Conservation (phyloP, 2,329 filamentous ascomycete species). For the Penicillium brasilianum region DNA sequence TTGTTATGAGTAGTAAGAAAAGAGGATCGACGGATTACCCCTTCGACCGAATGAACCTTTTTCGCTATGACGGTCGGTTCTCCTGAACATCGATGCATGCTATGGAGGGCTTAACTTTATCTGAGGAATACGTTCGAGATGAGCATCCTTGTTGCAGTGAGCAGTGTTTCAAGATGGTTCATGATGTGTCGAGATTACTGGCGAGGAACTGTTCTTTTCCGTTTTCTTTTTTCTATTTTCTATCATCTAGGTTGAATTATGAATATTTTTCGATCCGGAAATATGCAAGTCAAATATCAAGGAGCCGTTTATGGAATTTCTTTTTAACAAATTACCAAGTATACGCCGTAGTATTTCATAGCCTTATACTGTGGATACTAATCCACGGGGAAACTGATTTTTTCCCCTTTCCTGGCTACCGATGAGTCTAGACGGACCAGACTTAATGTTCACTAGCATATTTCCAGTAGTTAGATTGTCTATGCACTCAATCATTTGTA, state of each 20-base stretch:
- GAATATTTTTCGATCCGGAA: conserved; percentile 17
- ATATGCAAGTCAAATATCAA: conserved; percentile 18
- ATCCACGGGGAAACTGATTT: not conserved
- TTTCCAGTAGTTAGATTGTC: not conserved
- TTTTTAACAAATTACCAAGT: not conserved
- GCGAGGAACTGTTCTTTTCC: not conserved
- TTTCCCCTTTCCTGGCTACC: too few relatives aligned
- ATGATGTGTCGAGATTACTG: conserved; percentile 22
- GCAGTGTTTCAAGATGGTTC: conserved; percentile 27
- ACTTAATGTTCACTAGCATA: not conserved
- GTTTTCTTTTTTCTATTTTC: not conserved
- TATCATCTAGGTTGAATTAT: not conserved
- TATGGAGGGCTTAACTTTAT: conserved; percentile 9
- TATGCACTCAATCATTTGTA: not conserved
- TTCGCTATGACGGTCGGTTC: conserved; percentile 20
- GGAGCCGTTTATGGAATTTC: not conserved
- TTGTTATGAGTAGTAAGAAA: not conserved
- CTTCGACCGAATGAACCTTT: conserved; percentile 20
- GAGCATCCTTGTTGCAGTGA: conserved; percentile 13
- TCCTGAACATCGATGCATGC: conserved; percentile 30
- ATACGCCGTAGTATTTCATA: too few relatives aligned
- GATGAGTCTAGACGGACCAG: conserved; percentile 14
- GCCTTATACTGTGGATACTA: not conserved
- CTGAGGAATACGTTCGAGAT: not conserved
- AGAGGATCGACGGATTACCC: conserved; percentile 3